Percentiles rank a stretch among this genome's conserved stretches.
phyloP scores from a whole-genome alignment of 1,139 yeast species.

The Yamadazyma dushanensis region DNA sequence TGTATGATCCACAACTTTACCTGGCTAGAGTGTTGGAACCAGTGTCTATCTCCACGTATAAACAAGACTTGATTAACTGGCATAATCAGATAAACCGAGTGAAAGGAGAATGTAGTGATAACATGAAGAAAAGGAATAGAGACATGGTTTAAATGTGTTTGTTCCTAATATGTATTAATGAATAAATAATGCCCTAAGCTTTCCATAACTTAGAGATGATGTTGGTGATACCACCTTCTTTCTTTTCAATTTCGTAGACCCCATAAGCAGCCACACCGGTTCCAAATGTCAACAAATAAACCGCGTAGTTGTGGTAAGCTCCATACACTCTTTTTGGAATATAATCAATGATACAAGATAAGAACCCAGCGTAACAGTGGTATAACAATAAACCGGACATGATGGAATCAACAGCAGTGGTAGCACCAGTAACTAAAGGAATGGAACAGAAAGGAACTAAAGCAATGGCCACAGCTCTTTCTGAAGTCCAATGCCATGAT shows the following conservation, averaged over 20 bases:
- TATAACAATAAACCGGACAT: slow-evolving; percentile 62
- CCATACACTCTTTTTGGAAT: slow-evolving; percentile 86
- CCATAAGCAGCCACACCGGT: slow-evolving; percentile 77
- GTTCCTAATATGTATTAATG: slow-evolving; percentile 4
- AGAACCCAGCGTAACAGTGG: slow-evolving; percentile 81
- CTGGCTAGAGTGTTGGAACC: slow-evolving; percentile 21
- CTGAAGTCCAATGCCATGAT: slow-evolving; percentile 87
- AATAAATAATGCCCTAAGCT: slow-evolving; percentile 23
- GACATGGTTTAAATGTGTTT: not conserved
- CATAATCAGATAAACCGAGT: slow-evolving; percentile 6
- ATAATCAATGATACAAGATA: slow-evolving; percentile 85
- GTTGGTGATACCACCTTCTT: slow-evolving; percentile 45
- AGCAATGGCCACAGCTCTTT: slow-evolving; percentile 63
- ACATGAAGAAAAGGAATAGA: slow-evolving; percentile 4
- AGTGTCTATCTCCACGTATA: slow-evolving; percentile 10
- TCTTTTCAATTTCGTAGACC: slow-evolving; percentile 74
- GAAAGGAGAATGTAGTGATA: slow-evolving; percentile 5
- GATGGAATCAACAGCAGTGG: slow-evolving; percentile 72
- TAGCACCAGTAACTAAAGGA: slow-evolving; percentile 69
- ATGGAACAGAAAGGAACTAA: slow-evolving; percentile 73
- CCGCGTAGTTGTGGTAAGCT: slow-evolving; percentile 61
- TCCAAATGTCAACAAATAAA: slow-evolving; percentile 67
- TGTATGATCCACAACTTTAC: slow-evolving; percentile 26
- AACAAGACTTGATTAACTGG: slow-evolving; percentile 4
- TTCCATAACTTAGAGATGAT: slow-evolving; percentile 40